Percentiles rank a stretch among this genome's conserved stretches.
These are phyloP conservation scores for Yamadazyma triangularis DNA, from an alignment of 1,139 yeast genomes.

Conservation along the genomic window DNA sequence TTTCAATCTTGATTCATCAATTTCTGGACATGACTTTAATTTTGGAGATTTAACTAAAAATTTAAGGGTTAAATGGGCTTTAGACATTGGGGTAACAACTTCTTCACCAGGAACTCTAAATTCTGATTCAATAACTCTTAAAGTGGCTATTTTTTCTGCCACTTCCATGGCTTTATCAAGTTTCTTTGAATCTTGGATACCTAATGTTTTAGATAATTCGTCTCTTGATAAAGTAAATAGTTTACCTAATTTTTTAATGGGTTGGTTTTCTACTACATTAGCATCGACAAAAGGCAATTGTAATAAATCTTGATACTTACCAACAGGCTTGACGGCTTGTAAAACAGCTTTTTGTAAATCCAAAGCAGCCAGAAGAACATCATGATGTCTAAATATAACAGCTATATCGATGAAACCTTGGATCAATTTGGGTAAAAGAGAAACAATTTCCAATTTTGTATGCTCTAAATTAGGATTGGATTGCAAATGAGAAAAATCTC, in stretches of 20 bases:
- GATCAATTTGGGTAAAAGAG: conserved; percentile 62
- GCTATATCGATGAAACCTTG: conserved; percentile 80
- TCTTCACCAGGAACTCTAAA: conserved; percentile 89
- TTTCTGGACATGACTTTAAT: conserved; percentile 56
- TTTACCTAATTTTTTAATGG: conserved; percentile 61
- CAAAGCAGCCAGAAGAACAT: conserved; percentile 54
- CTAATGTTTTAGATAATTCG: conserved; percentile 54
- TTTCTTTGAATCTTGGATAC: conserved; percentile 44
- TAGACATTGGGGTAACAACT: conserved; percentile 69
- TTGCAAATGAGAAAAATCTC: conserved; percentile 31
- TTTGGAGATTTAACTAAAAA: conserved; percentile 69
- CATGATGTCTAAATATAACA: conserved; percentile 69
- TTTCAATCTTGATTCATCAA: conserved; percentile 30
- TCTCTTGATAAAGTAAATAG: conserved; percentile 53
- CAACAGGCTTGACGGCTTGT: conserved; percentile 69
- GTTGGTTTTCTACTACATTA: conserved; percentile 37
- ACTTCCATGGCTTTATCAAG: conserved; percentile 49
- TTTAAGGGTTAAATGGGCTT: conserved; percentile 70
- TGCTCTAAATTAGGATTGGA: conserved; percentile 21
- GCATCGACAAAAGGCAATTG: conserved; percentile 76
- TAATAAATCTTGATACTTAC: conserved; percentile 57
- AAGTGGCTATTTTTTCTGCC: conserved; percentile 64
- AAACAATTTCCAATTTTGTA: conserved; percentile 52
- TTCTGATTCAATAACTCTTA: conserved; percentile 66
- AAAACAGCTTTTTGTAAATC: conserved; percentile 69